Percentiles rank a stretch among this genome's conserved stretches.
Evolutionary conservation across 2,329 filamentous ascomycete species (phyloP).

Genomic region (Helicocarpus griseus): DNA sequence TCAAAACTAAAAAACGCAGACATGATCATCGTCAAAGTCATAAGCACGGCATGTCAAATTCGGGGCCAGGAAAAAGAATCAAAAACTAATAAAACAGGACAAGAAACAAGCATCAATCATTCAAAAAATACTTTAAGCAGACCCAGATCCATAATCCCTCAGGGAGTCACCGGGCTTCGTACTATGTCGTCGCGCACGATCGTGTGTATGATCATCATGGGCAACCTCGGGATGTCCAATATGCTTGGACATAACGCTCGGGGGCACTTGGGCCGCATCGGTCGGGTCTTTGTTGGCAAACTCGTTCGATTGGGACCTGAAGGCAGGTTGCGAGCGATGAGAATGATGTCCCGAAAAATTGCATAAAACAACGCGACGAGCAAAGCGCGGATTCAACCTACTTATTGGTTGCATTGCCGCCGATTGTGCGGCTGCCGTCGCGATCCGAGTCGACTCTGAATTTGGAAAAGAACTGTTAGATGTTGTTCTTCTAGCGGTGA

Average conservation of each 20-base stretch:
- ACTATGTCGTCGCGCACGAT: slow-evolving; percentile 41
- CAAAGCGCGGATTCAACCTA: not conserved
- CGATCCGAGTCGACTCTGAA: slow-evolving; percentile 3
- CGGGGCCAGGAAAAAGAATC: not conserved
- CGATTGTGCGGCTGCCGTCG: slow-evolving; percentile 3
- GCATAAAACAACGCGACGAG: not conserved
- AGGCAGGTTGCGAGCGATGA: not conserved
- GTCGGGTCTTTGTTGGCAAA: slow-evolving; percentile 36
- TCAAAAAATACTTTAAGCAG: not conserved
- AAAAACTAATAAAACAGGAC: not conserved
- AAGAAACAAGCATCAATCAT: not conserved
- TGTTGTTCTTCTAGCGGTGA: not conserved
- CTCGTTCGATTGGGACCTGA: not conserved
- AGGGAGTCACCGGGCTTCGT: slow-evolving; percentile 2
- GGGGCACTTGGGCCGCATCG: slow-evolving; percentile 49
- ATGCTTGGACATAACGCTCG: slow-evolving; percentile 42
- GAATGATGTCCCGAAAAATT: not conserved
- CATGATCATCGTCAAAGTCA: too few species aligned
- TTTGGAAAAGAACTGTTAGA: not conserved
- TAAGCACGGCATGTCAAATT: too few species aligned
- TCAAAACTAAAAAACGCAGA: too few species aligned
- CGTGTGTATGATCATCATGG: slow-evolving; percentile 37
- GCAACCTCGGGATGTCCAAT: slow-evolving; percentile 39
- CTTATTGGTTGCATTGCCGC: slow-evolving; percentile 1
- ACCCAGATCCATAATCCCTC: not conserved